Conservation (phyloP, 257 asterid species). For the Datura wrightii region DNA sequence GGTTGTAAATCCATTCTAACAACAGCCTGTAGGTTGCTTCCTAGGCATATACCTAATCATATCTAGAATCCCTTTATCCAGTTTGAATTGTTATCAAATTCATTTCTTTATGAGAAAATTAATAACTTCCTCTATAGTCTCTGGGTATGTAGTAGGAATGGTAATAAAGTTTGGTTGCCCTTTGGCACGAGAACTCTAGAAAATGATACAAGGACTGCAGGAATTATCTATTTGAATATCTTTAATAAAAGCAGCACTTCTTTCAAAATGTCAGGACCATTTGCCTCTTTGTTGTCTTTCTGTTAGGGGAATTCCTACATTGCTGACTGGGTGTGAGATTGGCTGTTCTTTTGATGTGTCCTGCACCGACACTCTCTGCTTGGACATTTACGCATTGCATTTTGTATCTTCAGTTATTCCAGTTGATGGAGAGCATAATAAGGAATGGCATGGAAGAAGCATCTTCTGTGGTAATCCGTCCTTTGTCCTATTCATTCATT, state of each 20-base stretch:
- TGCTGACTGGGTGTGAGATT: conserved; percentile 8
- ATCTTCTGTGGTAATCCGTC: conserved; percentile 60
- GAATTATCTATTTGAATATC: conserved; percentile 8
- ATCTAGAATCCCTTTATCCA: not conserved
- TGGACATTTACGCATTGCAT: conserved; percentile 28
- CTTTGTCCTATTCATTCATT: conserved; percentile 20
- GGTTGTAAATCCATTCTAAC: not conserved
- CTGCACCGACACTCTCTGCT: not conserved
- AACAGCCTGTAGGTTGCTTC: conserved; percentile 17
- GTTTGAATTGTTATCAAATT: not conserved
- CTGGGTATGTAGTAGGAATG: not conserved
- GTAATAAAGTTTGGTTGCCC: not conserved
- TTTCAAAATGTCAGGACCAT: not conserved
- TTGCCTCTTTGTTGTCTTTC: conserved; percentile 14
- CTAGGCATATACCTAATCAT: not conserved
- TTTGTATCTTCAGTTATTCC: conserved; percentile 63
- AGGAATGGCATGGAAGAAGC: conserved; percentile 68
- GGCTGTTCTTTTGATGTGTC: not conserved
- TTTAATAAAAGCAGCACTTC: not conserved
- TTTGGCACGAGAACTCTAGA: not conserved
- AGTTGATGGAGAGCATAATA: conserved; percentile 78
- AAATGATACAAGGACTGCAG: not conserved
- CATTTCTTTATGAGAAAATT: not conserved
- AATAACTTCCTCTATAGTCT: not conserved
- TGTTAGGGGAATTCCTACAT: not conserved